Conservation (phyloP, 208 protist genomes). For the Leishmania lainsoni region DNA sequence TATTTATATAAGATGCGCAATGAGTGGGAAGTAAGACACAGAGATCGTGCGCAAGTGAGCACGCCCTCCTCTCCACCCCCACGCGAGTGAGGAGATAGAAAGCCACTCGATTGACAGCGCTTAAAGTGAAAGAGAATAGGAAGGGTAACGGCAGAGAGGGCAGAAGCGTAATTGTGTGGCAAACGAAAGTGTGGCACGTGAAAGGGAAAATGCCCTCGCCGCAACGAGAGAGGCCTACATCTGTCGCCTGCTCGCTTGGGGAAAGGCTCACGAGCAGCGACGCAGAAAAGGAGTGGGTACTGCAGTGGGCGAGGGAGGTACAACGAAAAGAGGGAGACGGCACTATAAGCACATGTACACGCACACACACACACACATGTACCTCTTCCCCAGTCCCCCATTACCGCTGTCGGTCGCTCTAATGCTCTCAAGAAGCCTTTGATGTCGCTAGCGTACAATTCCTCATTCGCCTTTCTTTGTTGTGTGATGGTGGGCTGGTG, state of each 20-base stretch:
- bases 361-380: not conserved
- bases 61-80: not conserved
- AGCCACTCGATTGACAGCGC: not conserved
- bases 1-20: no score
- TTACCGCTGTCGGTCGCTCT: not conserved
- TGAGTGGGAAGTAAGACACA: not conserved
- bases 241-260: not conserved
- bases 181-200: not conserved
- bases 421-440: not conserved
- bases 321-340: not conserved
- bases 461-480: not conserved
- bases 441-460: not conserved
- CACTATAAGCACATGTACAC: not conserved
- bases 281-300: not conserved
- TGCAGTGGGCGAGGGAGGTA: not conserved
- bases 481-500: not conserved
- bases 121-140: not conserved
- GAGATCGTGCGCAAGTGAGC: not conserved
- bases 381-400: not conserved
- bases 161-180: conserved; percentile 1
- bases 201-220: not conserved
- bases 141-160: not conserved
- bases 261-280: not conserved
- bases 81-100: not conserved
- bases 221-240: not conserved